Conservation (phyloP, 2,329 filamentous ascomycete genomes). For the Teratosphaeriaceae sp. region DNA sequence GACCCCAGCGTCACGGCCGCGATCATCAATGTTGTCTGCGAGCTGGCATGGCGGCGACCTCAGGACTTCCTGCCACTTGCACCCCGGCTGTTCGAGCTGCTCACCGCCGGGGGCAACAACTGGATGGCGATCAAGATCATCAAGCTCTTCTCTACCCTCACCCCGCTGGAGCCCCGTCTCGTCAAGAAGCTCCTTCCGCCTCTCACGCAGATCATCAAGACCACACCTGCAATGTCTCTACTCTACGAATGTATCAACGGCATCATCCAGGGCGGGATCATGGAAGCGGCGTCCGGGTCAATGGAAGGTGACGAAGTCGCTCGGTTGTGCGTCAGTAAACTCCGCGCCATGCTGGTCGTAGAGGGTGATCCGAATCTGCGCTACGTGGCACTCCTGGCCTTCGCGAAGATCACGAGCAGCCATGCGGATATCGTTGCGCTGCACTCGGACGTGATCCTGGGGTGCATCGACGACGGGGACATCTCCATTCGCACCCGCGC, state of each 20-base stretch:
- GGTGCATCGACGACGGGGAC: constrained; percentile 92
- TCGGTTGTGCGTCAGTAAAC: constrained; percentile 81
- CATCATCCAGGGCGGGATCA: constrained; percentile 92
- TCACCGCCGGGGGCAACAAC: constrained; percentile 91
- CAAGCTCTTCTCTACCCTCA: constrained; percentile 93
- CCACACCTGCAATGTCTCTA: constrained; percentile 95
- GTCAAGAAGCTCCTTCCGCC: constrained; percentile 88
- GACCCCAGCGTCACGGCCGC: constrained; percentile 91
- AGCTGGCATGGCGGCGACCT: constrained; percentile 87
- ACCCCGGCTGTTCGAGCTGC: constrained; percentile 81
- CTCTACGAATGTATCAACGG: constrained; percentile 98
- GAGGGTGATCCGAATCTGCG: constrained; percentile 94
- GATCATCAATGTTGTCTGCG: constrained; percentile 94
- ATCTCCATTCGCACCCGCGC: constrained; percentile 94
- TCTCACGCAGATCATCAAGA: constrained; percentile 85
- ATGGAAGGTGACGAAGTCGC: constrained; percentile 87
- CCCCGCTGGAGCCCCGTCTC: constrained; percentile 82
- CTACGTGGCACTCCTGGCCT: constrained; percentile 91
- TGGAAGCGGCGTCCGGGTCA: constrained; percentile 73
- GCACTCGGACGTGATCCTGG: constrained; percentile 93
- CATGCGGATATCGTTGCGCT: constrained; percentile 83
- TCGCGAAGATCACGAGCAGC: constrained; percentile 87
- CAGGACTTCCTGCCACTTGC: constrained; percentile 91
- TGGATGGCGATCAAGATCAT: constrained; percentile 99
- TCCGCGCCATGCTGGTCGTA: constrained; percentile 88